These are phyloP conservation scores for Melanomma pulvis-pyrius DNA, from an alignment of 495 filamentous ascomycete genomes.

Conservation along the genomic window DNA sequence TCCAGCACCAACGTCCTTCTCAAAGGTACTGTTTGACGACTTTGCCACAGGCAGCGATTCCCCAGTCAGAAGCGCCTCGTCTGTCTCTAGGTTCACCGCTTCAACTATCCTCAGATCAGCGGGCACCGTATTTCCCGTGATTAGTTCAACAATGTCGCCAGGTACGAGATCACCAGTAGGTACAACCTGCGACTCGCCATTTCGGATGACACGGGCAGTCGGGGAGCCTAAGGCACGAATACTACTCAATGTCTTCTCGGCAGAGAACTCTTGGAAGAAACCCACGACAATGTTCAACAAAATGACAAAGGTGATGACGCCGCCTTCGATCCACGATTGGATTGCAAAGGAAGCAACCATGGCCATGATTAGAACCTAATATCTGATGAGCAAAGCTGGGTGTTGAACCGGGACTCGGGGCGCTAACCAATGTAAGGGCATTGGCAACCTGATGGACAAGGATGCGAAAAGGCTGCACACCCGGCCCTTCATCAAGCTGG, in stretches of 20 bases:
- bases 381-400: not conserved
- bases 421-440: constrained; percentile 64
- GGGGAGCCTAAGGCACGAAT: constrained; percentile 77
- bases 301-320: constrained; percentile 82
- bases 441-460: constrained; percentile 66
- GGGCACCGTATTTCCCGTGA: constrained; percentile 70
- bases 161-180: constrained; percentile 76
- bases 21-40: constrained; percentile 37
- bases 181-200: constrained; percentile 65
- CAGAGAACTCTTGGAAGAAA: constrained; percentile 81
- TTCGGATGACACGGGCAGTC: constrained; percentile 73
- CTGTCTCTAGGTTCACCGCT: constrained; percentile 71
- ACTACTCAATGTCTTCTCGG: constrained; percentile 85
- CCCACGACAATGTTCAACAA: constrained; percentile 76
- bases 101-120: constrained; percentile 66
- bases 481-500: constrained; percentile 60
- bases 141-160: constrained; percentile 73
- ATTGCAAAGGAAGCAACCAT: constrained; percentile 84
- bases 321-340: constrained; percentile 78
- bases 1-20: constrained; percentile 60
- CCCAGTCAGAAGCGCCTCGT: constrained; percentile 74
- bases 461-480: constrained; percentile 61
- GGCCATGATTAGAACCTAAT: constrained; percentile 79
- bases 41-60: constrained; percentile 76
- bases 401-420: too few species aligned